phyloP scores from a whole-genome alignment of 768 basidiomycete genomes.

The Rhizopogon sp. region DNA sequence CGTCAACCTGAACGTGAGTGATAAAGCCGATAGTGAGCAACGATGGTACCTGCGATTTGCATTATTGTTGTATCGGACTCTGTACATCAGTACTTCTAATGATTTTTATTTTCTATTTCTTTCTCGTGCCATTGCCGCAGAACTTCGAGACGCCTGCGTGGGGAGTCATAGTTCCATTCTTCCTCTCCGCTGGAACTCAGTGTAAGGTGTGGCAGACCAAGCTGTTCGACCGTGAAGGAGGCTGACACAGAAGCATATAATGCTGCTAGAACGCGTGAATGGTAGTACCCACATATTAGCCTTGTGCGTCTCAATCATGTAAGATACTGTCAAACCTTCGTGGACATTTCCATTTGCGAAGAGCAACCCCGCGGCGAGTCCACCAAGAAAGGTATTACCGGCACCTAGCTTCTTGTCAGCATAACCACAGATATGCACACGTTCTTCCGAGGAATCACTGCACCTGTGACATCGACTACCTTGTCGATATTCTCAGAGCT shows the following conservation, averaged over 20 bases:
- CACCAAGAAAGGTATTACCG: slow-evolving; percentile 88
- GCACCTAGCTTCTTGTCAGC: slow-evolving; percentile 49
- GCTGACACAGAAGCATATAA: slow-evolving; percentile 79
- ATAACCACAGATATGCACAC: background rate
- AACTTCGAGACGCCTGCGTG: slow-evolving; percentile 49
- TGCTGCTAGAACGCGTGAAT: slow-evolving; percentile 39
- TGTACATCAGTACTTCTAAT: slow-evolving; percentile 24
- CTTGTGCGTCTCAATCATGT: slow-evolving; percentile 1
- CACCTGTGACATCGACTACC: slow-evolving; percentile 82
- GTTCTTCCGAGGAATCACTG: slow-evolving; percentile 7
- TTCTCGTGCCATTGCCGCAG: slow-evolving; percentile 39
- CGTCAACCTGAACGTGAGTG: slow-evolving; percentile 4
- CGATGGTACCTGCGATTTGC: slow-evolving; percentile 1
- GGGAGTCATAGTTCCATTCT: slow-evolving; percentile 71
- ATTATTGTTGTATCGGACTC: slow-evolving; percentile 15
- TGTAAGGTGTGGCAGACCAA: slow-evolving; percentile 59
- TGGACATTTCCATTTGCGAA: slow-evolving; percentile 53
- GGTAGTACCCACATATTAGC: slow-evolving; percentile 7
- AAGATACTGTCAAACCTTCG: slow-evolving; percentile 45
- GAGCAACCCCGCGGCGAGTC: slow-evolving; percentile 68
- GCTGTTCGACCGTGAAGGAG: slow-evolving; percentile 79
- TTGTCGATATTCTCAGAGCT: slow-evolving; percentile 34
- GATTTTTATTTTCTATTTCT: slow-evolving; percentile 26
- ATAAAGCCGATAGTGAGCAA: background rate
- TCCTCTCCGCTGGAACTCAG: slow-evolving; percentile 21